Percentiles rank a stretch among this genome's conserved stretches.
Evolutionary conservation across 2,329 filamentous ascomycete genomes (phyloP).

Genomic region (Trichocomaceae sp.): DNA sequence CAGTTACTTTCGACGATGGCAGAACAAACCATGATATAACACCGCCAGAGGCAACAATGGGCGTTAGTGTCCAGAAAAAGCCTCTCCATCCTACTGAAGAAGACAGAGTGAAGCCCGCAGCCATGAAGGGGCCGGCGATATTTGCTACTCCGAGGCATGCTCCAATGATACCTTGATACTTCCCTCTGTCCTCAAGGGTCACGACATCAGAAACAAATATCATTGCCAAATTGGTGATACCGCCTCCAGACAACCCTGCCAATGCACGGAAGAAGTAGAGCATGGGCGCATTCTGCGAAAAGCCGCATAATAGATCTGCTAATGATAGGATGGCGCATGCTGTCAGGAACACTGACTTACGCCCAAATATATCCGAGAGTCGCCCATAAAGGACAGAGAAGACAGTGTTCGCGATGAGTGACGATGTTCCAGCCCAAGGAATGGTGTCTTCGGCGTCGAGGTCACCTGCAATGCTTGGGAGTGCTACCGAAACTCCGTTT

Average conservation of each 20-base stretch:
- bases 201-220: conserved; percentile 58
- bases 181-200: conserved; percentile 52
- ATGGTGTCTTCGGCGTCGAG: conserved; percentile 42
- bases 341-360: conserved; percentile 52
- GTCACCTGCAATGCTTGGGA: conserved; percentile 48
- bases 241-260: conserved; percentile 55
- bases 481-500: conserved; percentile 48
- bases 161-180: conserved; percentile 45
- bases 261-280: conserved; percentile 57
- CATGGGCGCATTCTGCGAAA: conserved; percentile 50
- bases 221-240: conserved; percentile 53
- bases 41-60: conserved; percentile 44
- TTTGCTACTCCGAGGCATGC: conserved; percentile 42
- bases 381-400: conserved; percentile 61
- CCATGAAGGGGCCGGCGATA: conserved; percentile 43
- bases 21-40: conserved; percentile 46
- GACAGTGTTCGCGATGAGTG: conserved; percentile 58
- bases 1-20: conserved; percentile 43
- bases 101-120: conserved; percentile 39
- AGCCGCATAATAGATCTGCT: conserved; percentile 54
- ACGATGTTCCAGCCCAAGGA: conserved; percentile 68
- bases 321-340: conserved; percentile 49
- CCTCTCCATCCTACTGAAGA: conserved; percentile 39
- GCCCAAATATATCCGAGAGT: conserved; percentile 55
- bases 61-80: conserved; percentile 48